Evolutionary conservation across 2,329 filamentous ascomycete species (phyloP).

Genomic region (Nannizziopsis barbatae): DNA sequence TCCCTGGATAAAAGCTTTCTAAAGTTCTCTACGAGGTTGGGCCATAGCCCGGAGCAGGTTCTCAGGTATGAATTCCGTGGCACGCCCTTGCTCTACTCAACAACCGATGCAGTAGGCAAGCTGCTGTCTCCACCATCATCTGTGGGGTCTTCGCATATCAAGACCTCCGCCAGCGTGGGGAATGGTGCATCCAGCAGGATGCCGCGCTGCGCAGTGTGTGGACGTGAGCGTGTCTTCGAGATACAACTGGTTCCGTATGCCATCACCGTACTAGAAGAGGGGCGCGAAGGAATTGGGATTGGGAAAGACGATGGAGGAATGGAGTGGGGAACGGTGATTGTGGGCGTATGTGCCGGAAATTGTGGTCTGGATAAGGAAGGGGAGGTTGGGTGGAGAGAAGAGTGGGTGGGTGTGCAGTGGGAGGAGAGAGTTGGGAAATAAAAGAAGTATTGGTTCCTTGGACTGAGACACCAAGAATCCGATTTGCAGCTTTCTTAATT

Average conservation of each 20-base stretch:
- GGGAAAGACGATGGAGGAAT: slow-evolving; percentile 61
- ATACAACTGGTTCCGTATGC: slow-evolving; percentile 84
- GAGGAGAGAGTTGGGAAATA: slow-evolving; percentile 50
- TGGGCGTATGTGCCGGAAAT: slow-evolving; percentile 72
- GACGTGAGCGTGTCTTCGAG: slow-evolving; percentile 68
- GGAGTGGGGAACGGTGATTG: slow-evolving; percentile 93
- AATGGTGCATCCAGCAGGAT: slow-evolving; percentile 40
- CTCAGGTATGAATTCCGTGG: slow-evolving; percentile 71
- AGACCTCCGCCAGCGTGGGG: slow-evolving; percentile 3
- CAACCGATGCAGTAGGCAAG: slow-evolving; percentile 61
- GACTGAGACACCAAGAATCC: too few relatives aligned
- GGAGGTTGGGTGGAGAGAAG: slow-evolving; percentile 70
- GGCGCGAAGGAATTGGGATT: slow-evolving; percentile 50
- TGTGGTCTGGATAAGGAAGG: slow-evolving; percentile 56
- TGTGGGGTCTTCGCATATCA: slow-evolving; percentile 15
- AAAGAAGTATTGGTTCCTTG: neutral
- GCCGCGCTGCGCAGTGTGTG: slow-evolving; percentile 67
- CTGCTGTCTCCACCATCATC: slow-evolving; percentile 38
- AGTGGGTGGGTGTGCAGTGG: slow-evolving; percentile 98
- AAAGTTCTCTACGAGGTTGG: slow-evolving; percentile 65
- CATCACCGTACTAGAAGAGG: slow-evolving; percentile 74
- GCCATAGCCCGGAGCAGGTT: slow-evolving; percentile 71
- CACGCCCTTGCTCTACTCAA: slow-evolving; percentile 66
- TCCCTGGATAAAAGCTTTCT: slow-evolving; percentile 65
- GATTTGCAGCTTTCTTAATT: too few relatives aligned